Evolutionary conservation across 1,139 yeast genomes (phyloP).

Genomic region (Protomyces gravidus): DNA sequence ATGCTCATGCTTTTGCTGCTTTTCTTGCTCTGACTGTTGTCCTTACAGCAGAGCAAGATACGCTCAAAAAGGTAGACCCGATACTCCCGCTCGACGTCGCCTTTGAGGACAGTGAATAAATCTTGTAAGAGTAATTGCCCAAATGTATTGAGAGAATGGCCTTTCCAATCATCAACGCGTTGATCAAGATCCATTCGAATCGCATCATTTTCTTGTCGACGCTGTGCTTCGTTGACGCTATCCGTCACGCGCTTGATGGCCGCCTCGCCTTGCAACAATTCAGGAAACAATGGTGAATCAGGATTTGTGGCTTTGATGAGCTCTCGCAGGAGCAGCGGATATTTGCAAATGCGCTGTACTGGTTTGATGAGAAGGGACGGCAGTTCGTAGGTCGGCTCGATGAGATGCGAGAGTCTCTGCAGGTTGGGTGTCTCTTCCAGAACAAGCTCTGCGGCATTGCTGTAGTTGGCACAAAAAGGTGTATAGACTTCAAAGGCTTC

Average conservation of each 20-base stretch:
- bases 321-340: constrained; percentile 76
- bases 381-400: constrained; percentile 83
- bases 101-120: constrained; percentile 65
- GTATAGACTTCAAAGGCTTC: constrained; percentile 80
- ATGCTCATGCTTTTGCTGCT: constrained; percentile 28
- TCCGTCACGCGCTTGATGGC: constrained; percentile 73
- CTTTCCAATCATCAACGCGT: constrained; percentile 87
- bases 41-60: constrained; percentile 74
- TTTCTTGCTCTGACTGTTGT: constrained; percentile 38
- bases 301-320: constrained; percentile 61
- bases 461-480: constrained; percentile 79
- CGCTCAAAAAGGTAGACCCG: constrained; percentile 84
- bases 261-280: constrained; percentile 62
- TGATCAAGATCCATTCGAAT: constrained; percentile 63
- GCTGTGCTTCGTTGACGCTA: constrained; percentile 87
- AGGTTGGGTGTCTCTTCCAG: constrained; percentile 58
- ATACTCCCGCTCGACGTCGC: constrained; percentile 79
- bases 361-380: constrained; percentile 90
- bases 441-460: constrained; percentile 78
- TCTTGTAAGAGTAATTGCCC: constrained; percentile 83
- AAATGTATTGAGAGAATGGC: constrained; percentile 74
- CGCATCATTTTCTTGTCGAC: constrained; percentile 82
- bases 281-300: constrained; percentile 57
- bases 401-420: constrained; percentile 54
- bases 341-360: constrained; percentile 88